A percentile compares a stretch with the other conserved stretches of the same genome.
Conservation (phyloP, 2,329 filamentous ascomycete species). For the Keithomyces neogunnii region DNA sequence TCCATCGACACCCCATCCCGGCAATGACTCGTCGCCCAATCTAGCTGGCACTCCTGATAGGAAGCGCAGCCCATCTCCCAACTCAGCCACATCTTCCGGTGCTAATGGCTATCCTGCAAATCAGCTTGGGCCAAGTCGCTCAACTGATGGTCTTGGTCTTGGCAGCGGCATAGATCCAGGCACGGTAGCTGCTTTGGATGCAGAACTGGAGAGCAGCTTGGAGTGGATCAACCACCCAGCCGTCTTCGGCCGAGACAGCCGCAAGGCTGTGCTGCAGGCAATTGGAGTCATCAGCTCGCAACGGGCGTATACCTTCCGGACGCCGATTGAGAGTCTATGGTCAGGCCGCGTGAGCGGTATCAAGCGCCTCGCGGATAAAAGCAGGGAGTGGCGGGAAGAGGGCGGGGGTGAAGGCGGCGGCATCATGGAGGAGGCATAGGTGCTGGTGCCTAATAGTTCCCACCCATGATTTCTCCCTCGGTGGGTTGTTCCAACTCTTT, state of each 20-base stretch:
- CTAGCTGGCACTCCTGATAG: slow-evolving; percentile 41
- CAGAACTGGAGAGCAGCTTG: slow-evolving; percentile 79
- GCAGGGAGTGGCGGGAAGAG: slow-evolving; percentile 85
- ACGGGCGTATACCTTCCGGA: slow-evolving; percentile 86
- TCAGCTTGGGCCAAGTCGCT: slow-evolving; percentile 42
- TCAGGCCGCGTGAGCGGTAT: slow-evolving; percentile 74
- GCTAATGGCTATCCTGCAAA: slow-evolving; percentile 29
- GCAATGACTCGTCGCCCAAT: slow-evolving; percentile 34
- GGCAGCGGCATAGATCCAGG: slow-evolving; percentile 71
- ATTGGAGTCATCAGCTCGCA: slow-evolving; percentile 96
- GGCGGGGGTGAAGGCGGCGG: slow-evolving; percentile 62
- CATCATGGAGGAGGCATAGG: slow-evolving; percentile 52
- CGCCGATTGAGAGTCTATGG: slow-evolving; percentile 83
- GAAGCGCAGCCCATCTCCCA: slow-evolving; percentile 46
- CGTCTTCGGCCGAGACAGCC: slow-evolving; percentile 85
- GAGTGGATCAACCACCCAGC: slow-evolving; percentile 98
- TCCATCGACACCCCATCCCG: slow-evolving; percentile 41
- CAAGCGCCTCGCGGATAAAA: slow-evolving; percentile 71
- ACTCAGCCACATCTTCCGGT: slow-evolving; percentile 36
- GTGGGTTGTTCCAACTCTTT: background rate
- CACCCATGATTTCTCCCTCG: background rate
- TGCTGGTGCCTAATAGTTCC: background rate
- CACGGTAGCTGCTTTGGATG: slow-evolving; percentile 80
- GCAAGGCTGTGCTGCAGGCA: slow-evolving; percentile 91
- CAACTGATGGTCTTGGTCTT: slow-evolving; percentile 50